Percentiles rank a stretch among this genome's conserved stretches.
These are phyloP conservation scores for Dactylonectria estremocensis DNA, from an alignment of 2,329 filamentous ascomycete species.

Conservation along the genomic window DNA sequence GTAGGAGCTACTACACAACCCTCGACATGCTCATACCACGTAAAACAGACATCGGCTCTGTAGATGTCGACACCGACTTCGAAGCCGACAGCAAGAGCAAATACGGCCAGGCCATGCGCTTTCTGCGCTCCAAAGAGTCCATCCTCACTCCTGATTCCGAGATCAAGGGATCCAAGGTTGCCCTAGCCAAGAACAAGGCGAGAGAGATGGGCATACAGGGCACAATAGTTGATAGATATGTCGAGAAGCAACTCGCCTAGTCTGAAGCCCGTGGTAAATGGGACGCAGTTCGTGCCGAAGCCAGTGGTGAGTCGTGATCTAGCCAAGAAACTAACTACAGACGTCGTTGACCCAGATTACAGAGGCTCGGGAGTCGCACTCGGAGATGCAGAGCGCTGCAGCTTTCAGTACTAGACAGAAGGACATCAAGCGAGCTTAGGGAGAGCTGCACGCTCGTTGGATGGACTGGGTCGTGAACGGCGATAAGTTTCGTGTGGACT, in stretches of 20 bases:
- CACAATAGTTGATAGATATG: neutral
- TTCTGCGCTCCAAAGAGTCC: no score
- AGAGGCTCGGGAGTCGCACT: neutral
- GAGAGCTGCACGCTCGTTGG: neutral
- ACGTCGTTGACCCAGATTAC: neutral
- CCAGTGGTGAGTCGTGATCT: neutral
- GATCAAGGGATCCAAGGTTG: neutral
- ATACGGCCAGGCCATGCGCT: no score
- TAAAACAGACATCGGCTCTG: neutral
- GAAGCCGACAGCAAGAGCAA: no score
- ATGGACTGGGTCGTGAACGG: conserved; percentile 8
- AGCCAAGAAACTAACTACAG: no score
- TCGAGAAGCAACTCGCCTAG: neutral
- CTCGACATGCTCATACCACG: neutral
- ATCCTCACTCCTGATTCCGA: no score
- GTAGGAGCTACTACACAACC: neutral
- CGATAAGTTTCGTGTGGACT: neutral
- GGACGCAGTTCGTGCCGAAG: neutral
- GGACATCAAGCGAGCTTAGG: neutral
- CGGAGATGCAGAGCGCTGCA: neutral
- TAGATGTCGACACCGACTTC: neutral
- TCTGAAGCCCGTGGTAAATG: neutral
- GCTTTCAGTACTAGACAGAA: neutral
- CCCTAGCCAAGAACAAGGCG: neutral
- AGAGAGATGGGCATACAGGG: neutral